Evolutionary conservation across 164 flowering plant species (phyloP).

Genomic region (Buxus sempervirens): DNA sequence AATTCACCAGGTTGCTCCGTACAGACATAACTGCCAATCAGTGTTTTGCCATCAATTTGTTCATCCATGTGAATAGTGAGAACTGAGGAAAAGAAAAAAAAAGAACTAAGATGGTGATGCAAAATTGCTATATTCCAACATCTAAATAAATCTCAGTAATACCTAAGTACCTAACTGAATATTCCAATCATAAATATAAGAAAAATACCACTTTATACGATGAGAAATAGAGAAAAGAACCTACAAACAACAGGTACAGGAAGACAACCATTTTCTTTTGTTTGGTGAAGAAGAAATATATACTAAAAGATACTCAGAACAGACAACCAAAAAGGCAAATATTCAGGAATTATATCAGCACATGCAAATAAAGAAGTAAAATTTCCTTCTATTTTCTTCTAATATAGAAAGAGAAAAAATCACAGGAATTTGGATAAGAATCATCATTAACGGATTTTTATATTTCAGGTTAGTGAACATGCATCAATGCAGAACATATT

Average conservation of each 20-base stretch:
- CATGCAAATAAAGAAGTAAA: too few relatives aligned
- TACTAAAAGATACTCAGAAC: too few relatives aligned
- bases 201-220: too few relatives aligned
- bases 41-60: constrained; percentile 83
- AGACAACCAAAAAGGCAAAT: too few relatives aligned
- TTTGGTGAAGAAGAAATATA: too few relatives aligned
- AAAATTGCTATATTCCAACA: background rate
- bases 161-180: too few relatives aligned
- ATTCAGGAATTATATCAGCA: too few relatives aligned
- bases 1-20: constrained; percentile 95
- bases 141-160: background rate
- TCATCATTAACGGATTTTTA: background rate
- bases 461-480: background rate
- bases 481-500: background rate
- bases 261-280: background rate
- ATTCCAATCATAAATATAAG: too few relatives aligned
- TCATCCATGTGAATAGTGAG: constrained; percentile 92
- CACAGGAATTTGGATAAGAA: background rate
- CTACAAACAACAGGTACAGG: background rate
- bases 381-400: background rate
- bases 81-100: constrained; percentile 33
- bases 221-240: background rate
- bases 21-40: constrained; percentile 83
- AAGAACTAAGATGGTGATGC: background rate
- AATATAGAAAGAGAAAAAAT: background rate